These are phyloP conservation scores for Scheffersomyces stambukii DNA, from an alignment of 1,139 yeast genomes.

Conservation along the genomic window DNA sequence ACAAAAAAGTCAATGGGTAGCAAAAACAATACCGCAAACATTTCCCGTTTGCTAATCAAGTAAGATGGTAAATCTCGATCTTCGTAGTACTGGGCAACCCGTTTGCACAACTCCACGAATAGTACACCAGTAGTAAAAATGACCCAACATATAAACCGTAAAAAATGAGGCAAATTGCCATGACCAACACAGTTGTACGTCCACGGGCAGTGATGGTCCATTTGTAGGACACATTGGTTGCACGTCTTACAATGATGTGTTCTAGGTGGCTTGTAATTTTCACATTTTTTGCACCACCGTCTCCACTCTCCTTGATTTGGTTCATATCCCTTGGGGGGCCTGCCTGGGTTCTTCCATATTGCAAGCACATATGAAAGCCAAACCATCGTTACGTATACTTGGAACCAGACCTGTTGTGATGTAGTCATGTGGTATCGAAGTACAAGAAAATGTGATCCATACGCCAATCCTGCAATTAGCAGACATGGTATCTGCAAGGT, in stretches of 20 bases:
- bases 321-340: slow-evolving; percentile 38
- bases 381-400: slow-evolving; percentile 48
- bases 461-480: slow-evolving; percentile 60
- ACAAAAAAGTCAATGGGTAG: slow-evolving; percentile 59
- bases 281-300: slow-evolving; percentile 58
- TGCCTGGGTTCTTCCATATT: slow-evolving; percentile 58
- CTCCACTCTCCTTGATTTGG: slow-evolving; percentile 30
- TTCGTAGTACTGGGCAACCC: slow-evolving; percentile 45
- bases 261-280: slow-evolving; percentile 90
- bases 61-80: slow-evolving; percentile 58
- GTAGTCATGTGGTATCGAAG: slow-evolving; percentile 40
- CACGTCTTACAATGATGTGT: slow-evolving; percentile 85
- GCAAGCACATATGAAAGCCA: slow-evolving; percentile 70
- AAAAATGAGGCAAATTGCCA: slow-evolving; percentile 74
- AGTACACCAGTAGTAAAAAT: slow-evolving; percentile 52
- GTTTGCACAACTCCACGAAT: slow-evolving; percentile 35
- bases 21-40: slow-evolving; percentile 53
- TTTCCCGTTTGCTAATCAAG: slow-evolving; percentile 48
- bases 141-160: slow-evolving; percentile 74
- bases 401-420: slow-evolving; percentile 43
- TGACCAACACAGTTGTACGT: slow-evolving; percentile 86
- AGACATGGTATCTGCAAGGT: slow-evolving; percentile 70
- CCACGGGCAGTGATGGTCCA: slow-evolving; percentile 99
- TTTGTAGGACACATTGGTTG: slow-evolving; percentile 62
- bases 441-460: slow-evolving; percentile 59